Base-by-base conservation (phyloP, 2,329 filamentous ascomycete species). In the Trichophyton schoenleinii region DNA sequence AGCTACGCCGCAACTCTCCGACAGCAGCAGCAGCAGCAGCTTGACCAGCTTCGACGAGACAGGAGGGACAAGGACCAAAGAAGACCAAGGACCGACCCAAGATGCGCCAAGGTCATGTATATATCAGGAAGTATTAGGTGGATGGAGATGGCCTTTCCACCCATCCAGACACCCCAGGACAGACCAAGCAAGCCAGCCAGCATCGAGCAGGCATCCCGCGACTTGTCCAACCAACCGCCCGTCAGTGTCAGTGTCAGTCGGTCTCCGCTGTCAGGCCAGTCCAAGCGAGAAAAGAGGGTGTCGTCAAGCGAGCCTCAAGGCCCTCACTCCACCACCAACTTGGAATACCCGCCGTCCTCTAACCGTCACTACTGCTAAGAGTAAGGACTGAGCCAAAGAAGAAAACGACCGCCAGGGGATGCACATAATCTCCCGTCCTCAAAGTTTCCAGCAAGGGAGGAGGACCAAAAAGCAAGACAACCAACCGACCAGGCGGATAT, bases 391-490 rank as follows among this genome's bases (percentile, higher is more conserved):
- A 36, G 11, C 8, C 34, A 36, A n/a, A 18, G 41, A 44, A 44
- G n/a, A 18, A 44, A 6, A 44, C 41, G 13, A 11, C 41, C 11
- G 7, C 20, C 49, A 13, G 34, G n/a, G 49, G 28, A 55, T 55
- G 49, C 49, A 36, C 49, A 55, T 55, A 55, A 55, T 55, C 49
- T 55, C 49, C 49, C 49, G 49, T 15, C 49, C 5, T 55, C 49
- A 55, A 55, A 15, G 49, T 55, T 55, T 55, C 25, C 28, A 25
- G 22, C 25, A 34, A 13, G 44, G 44, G n/a, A 13, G 15, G 41
- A 15, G 2, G 15, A 11, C 13, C 13, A 44, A 44, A 44, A 44
- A 44, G 44, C 8, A 48, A 48, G 18, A 48, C 5, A 48, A 9
- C 13, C 41, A 28, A 34, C 49, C 49, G 13, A 34, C n/a, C 48